Percentiles rank a stretch among this genome's conserved stretches.
These are phyloP conservation scores for Tolypocladium endophyticum DNA, from an alignment of 2,329 filamentous ascomycete species.

Conservation along the genomic window DNA sequence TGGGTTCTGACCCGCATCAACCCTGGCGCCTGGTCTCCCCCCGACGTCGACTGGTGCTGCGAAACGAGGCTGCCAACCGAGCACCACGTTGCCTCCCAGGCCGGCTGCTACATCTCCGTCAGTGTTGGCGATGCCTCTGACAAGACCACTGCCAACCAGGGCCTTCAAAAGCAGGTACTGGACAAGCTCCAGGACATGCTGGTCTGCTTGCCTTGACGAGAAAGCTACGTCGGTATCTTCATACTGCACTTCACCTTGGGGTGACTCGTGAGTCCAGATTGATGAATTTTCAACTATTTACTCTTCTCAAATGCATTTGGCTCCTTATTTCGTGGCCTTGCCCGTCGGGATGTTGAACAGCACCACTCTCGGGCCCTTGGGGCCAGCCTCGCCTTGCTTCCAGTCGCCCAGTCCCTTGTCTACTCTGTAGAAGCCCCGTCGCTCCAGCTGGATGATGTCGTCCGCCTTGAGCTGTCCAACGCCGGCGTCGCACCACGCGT, in stretches of 20 bases:
- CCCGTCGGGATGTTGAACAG: slow-evolving; percentile 50
- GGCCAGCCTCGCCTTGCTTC: slow-evolving; percentile 37
- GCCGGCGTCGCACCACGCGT: slow-evolving; percentile 72
- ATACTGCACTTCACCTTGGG: not conserved
- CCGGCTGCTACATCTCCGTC: slow-evolving; percentile 51
- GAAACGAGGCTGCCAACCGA: slow-evolving; percentile 47
- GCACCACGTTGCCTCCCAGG: slow-evolving; percentile 34
- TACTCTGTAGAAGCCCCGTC: slow-evolving; percentile 83
- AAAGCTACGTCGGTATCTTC: not conserved
- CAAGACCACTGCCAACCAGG: slow-evolving; percentile 40
- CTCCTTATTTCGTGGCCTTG: slow-evolving; percentile 11
- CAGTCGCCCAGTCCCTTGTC: slow-evolving; percentile 51
- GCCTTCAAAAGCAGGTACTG: slow-evolving; percentile 18
- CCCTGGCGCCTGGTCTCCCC: slow-evolving; percentile 36
- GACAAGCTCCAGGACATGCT: slow-evolving; percentile 14
- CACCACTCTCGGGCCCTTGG: slow-evolving; percentile 37
- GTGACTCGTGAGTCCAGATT: not conserved
- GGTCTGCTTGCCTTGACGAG: not conserved
- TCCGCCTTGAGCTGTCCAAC: slow-evolving; percentile 69
- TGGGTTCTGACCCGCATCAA: slow-evolving; percentile 57
- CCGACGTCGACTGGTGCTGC: slow-evolving; percentile 49
- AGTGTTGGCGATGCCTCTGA: slow-evolving; percentile 50
- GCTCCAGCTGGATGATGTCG: slow-evolving; percentile 91
- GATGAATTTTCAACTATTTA: not conserved
- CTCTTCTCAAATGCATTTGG: not conserved